Evolutionary conservation across 208 protist species (phyloP), one percentile per base, ranked within the genome.

Genomic region (Acanthamoeba sp.): DNA sequence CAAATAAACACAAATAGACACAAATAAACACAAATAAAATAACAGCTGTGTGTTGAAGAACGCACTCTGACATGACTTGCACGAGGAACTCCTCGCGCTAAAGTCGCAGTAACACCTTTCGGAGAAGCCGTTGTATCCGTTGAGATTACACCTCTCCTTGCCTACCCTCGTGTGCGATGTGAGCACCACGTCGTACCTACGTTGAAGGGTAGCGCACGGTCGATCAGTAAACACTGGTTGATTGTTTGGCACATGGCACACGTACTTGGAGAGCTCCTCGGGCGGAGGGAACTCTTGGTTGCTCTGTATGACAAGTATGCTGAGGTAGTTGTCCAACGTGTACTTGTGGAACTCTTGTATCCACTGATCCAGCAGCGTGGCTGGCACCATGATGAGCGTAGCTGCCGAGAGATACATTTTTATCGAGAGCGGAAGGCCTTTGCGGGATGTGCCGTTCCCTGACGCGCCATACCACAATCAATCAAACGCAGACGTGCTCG

Each of bases 101-200:
- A 92, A 92, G 6, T 92, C 87, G 45, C 87, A 92, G 57, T 78
- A 92, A 22, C 87, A 92, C 12, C 38, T 34, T 2, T 92, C 87
- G 2, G 66, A 84, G 52, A 66, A 66, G 12, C 18, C 40, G 6
- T 34, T 18, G 9, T 27, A 85, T 45, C 82, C 29, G 22, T 52
- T 34, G 3, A 82, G 59, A 14, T 62, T 50, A 38, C 62, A 62
- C 87, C 42, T n/a, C 48, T 91, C 87, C n/a, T 94, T 95, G 76
- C 90, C 92, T 20, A 94, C 42, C 40, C 69, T 34, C n/a, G 50
- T 45, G 71, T 95, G 93, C 24, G 95, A 73, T 1, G 94, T 59
- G 24, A 96, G 32, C 36, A 96, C 66, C 20, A 96, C 76, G 59
- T 96, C 92, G 78, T 95, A 96, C n/a, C 78, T 87, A 45, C 5